Conservation (phyloP, 2,329 filamentous ascomycete species). For the Shiraia sp. region DNA sequence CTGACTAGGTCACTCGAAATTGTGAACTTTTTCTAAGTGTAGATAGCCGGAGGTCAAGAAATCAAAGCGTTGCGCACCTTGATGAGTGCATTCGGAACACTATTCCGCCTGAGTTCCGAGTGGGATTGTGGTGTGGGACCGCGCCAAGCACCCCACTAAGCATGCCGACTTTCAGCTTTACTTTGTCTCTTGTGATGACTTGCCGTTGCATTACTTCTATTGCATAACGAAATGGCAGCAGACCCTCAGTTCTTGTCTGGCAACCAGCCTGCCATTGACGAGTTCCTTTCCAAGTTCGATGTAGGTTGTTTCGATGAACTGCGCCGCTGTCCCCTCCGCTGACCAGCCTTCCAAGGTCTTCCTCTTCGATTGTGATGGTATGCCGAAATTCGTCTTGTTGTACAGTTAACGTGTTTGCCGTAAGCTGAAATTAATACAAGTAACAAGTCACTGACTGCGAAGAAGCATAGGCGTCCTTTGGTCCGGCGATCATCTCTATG, state of each 20-base stretch:
- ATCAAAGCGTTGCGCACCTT: conserved; percentile 4
- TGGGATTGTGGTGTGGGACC: conserved; percentile 13
- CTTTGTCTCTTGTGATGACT: not conserved
- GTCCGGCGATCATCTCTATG: conserved; percentile 91
- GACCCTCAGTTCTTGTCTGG: conserved; percentile 71
- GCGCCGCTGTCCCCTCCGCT: conserved; percentile 11
- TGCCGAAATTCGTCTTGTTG: conserved; percentile 6
- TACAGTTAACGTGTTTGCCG: not conserved
- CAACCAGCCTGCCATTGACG: conserved; percentile 73
- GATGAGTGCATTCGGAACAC: conserved; percentile 2
- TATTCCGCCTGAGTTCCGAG: conserved; percentile 12
- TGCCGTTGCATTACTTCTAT: not conserved
- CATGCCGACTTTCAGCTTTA: conserved; percentile 1
- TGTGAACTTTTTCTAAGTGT: conserved; percentile 18
- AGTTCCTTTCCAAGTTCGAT: conserved; percentile 90
- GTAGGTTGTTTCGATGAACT: conserved; percentile 58
- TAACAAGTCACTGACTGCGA: conserved; percentile 41
- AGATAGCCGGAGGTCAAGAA: not conserved
- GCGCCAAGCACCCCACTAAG: conserved; percentile 37
- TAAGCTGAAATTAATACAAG: not conserved
- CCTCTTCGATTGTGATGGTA: conserved; percentile 96
- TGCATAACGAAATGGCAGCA: conserved; percentile 4
- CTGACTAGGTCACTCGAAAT: conserved; percentile 49
- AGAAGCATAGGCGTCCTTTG: conserved; percentile 81
- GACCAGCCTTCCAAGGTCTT: conserved; percentile 67